Evolutionary conservation across 1,139 yeast species (phyloP), one percentile per base, ranked within the genome.

Genomic region (Candida tropicalis): DNA sequence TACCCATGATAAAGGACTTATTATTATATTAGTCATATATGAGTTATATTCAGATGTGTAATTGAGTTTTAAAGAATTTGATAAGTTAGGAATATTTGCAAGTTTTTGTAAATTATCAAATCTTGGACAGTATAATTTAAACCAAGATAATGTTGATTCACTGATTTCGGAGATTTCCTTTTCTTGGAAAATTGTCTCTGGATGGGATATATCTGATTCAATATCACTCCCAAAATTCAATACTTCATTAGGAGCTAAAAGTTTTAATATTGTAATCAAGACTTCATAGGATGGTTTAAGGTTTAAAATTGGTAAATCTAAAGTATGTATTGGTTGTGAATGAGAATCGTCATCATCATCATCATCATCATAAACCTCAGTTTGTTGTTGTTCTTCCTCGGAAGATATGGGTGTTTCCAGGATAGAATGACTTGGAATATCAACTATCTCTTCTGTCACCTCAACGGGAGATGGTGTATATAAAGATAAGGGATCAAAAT

Each of bases 11-110:
- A 86, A 70, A 2, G 78, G 79, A 8, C 75, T 73, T 0, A 91
- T 72, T 1, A 90, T 68, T 1, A 91, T 60, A 12, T 72, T 65
- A 0, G 96, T 87, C 34, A 90, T 68, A 76, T 90, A 93, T 12
- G 75, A 67, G 48, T 71, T 73, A 50, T 70, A 73, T 12, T 63
- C 70, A 1, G 52, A 33, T 11, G 53, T 52, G 37, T 49, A 49
- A 17, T 45, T 44, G 15, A 41, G 45, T 34, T 63, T 63, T 29
- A 72, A 56, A 1, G 65, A 44, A 2, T 47, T 45, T 5, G 68
- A 47, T 15, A 70, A 43, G 5, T 45, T 40, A 20, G 79, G 61
- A 41, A 66, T 36, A 39, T 59, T 41, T 10, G 69, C 56, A 35
- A 66, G 48, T 50, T 62, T 59, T 26, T 37, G 26, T 31, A 42